Conservation (phyloP, 441 rosid species). For the Euphorbia celastroides region DNA sequence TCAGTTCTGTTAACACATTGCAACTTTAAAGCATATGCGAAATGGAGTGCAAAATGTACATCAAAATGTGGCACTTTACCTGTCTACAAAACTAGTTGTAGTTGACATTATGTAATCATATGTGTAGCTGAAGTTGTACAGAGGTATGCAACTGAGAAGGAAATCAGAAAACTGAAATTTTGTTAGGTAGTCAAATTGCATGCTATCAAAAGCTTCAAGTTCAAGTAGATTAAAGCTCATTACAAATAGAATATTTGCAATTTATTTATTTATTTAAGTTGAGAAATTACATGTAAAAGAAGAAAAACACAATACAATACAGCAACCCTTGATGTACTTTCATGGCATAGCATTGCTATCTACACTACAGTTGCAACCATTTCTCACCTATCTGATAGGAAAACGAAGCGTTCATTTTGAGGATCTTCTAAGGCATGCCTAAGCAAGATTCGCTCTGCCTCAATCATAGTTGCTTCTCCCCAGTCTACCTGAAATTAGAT, state of each 20-base stretch:
- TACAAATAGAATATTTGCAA: not conserved
- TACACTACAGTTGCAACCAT: slow-evolving; percentile 14
- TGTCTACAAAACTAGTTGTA: slow-evolving; percentile 88
- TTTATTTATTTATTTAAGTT: not conserved
- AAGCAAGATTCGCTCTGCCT: slow-evolving; percentile 90
- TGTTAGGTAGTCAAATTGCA: slow-evolving; percentile 28
- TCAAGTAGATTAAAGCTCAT: not conserved
- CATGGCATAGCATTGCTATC: slow-evolving; percentile 2
- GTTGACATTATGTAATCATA: slow-evolving; percentile 88
- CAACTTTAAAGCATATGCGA: not conserved
- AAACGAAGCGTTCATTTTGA: slow-evolving; percentile 72
- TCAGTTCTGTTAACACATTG: not conserved
- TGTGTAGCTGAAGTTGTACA: slow-evolving; percentile 89
- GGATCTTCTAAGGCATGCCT: slow-evolving; percentile 82
- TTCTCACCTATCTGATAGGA: slow-evolving; percentile 88
- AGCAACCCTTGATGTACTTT: not conserved
- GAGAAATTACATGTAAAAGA: not conserved
- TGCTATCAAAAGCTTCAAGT: not conserved
- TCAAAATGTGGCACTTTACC: slow-evolving; percentile 39
- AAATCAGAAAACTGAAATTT: slow-evolving; percentile 35
- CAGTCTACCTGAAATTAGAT: slow-evolving; percentile 73
- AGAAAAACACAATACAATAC: not conserved
- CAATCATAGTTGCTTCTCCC: slow-evolving; percentile 95
- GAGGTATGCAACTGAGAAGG: slow-evolving; percentile 90
- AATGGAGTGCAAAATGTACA: not conserved